phyloP scores from a whole-genome alignment of 257 asterid species.

The Gentiana straminea region DNA sequence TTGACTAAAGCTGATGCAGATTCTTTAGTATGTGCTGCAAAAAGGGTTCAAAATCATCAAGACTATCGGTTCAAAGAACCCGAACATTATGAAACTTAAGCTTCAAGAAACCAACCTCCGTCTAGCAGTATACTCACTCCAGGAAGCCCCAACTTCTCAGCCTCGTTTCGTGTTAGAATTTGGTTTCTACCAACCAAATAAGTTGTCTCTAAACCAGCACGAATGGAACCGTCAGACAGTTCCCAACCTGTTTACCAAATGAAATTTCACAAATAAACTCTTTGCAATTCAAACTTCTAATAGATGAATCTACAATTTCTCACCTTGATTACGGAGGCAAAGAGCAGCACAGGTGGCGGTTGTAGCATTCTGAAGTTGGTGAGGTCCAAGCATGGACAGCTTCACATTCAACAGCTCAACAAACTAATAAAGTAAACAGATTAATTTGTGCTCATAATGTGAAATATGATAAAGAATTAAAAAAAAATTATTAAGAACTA shows the following conservation, averaged over 20 bases:
- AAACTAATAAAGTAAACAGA: conserved; percentile 28
- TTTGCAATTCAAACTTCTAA: background rate
- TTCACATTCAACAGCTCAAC: conserved; percentile 57
- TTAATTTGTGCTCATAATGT: conserved; percentile 1
- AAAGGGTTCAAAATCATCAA: background rate
- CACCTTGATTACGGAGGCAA: conserved; percentile 82
- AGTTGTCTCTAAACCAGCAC: conserved; percentile 66
- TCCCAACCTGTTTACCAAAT: conserved; percentile 48
- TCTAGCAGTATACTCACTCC: conserved; percentile 64
- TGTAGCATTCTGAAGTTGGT: conserved; percentile 88
- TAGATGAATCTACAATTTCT: background rate
- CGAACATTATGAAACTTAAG: background rate
- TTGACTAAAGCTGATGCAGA: conserved; percentile 72
- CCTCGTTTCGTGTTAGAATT: conserved; percentile 55
- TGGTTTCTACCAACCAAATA: conserved; percentile 78
- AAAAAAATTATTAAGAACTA: background rate
- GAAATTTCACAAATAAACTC: background rate
- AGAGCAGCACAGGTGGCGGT: conserved; percentile 88
- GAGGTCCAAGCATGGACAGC: conserved; percentile 66
- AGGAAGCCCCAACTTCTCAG: conserved; percentile 52
- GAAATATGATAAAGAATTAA: conserved; percentile 3
- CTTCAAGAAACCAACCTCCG: conserved; percentile 52
- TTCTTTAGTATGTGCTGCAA: conserved; percentile 92
- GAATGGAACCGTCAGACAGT: conserved; percentile 51
- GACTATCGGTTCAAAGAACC: background rate